phyloP scores from a whole-genome alignment of 768 basidiomycete species.

The Russula olivacea region DNA sequence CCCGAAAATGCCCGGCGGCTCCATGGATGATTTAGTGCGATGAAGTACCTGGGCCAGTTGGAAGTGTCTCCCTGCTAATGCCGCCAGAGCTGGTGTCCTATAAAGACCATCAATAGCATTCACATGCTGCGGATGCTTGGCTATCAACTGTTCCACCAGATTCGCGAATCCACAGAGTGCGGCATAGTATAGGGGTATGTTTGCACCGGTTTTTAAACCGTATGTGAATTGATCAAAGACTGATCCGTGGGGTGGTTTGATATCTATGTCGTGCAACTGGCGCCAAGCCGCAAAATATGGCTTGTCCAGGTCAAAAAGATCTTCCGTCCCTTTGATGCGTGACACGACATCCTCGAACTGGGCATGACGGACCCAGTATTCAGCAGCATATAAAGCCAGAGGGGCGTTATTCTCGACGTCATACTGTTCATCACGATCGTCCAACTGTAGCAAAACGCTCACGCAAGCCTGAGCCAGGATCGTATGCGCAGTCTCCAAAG shows the following conservation, averaged over 20 bases:
- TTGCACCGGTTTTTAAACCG: no score
- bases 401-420: neutral
- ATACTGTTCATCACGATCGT: no score
- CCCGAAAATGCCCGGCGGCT: neutral
- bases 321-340: no score
- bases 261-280: no score
- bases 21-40: neutral
- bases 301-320: no score
- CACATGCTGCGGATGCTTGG: no score
- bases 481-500: no score
- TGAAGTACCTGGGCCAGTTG: neutral
- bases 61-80: neutral
- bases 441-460: neutral
- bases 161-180: neutral
- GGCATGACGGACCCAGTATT: neutral
- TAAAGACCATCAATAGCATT: neutral
- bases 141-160: neutral
- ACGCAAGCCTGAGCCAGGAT: no score
- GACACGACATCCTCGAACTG: no score
- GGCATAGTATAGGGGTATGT: neutral
- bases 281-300: no score
- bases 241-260: no score
- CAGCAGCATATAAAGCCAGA: neutral
- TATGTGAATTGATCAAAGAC: no score
- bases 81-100: neutral